These are phyloP conservation scores for Karstenula rhodostoma DNA, from an alignment of 2,329 filamentous ascomycete species.

Conservation along the genomic window DNA sequence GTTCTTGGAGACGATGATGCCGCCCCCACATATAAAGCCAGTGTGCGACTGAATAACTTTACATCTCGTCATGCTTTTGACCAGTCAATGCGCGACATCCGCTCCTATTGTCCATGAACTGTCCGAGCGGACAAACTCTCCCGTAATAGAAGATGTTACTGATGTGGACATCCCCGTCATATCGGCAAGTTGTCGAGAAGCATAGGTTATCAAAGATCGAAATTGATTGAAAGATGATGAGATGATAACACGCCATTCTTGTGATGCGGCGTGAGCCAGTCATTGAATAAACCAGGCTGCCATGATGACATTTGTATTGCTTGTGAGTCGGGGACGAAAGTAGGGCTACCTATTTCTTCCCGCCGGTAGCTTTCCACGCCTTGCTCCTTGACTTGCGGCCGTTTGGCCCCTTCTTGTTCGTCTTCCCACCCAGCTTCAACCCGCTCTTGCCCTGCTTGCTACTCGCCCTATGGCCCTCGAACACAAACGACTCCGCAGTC, in stretches of 20 bases:
- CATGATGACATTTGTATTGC: neutral
- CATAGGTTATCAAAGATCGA: neutral
- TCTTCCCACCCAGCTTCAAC: conserved; percentile 65
- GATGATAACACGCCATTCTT: neutral
- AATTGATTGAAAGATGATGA: neutral
- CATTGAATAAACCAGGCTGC: neutral
- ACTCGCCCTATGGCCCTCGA: conserved; percentile 80
- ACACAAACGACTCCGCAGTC: conserved; percentile 76
- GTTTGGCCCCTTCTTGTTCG: conserved; percentile 48
- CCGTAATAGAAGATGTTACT: neutral
- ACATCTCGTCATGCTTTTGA: neutral
- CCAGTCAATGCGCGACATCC: neutral
- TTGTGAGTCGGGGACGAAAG: neutral
- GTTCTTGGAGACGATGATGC: neutral
- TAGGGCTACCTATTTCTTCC: conserved; percentile 29
- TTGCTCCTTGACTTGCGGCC: conserved; percentile 54
- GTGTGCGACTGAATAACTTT: neutral
- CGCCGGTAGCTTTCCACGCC: conserved; percentile 54
- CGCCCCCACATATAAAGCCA: neutral
- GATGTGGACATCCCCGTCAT: neutral
- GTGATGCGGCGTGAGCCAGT: neutral
- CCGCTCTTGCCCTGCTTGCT: conserved; percentile 71
- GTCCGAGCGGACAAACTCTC: neutral
- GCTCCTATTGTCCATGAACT: neutral
- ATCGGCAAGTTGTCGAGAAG: neutral